Percentiles rank a stretch among this genome's conserved stretches.
Evolutionary conservation across 495 filamentous ascomycete genomes (phyloP).

Genomic region (Viridothelium virens): DNA sequence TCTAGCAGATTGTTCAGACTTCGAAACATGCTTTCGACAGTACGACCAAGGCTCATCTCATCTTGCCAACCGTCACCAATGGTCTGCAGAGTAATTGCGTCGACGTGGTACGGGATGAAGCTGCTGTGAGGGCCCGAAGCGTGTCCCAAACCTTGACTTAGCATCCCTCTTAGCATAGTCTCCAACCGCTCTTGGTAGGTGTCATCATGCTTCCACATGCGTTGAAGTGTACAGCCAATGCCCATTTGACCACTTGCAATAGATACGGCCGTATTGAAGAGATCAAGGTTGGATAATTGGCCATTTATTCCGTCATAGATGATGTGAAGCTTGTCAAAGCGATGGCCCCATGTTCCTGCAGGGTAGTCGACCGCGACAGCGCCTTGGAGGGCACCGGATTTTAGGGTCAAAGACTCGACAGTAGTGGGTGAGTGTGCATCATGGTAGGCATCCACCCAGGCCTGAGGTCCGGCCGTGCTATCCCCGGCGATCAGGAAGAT

Average conservation of each 20-base stretch:
- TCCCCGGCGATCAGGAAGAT: slow-evolving; percentile 85
- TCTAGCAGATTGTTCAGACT: slow-evolving; percentile 94
- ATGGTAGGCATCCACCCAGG: slow-evolving; percentile 97
- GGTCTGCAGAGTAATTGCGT: slow-evolving; percentile 86
- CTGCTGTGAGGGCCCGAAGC: slow-evolving; percentile 87
- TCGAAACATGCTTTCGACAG: slow-evolving; percentile 79
- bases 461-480: slow-evolving; percentile 83
- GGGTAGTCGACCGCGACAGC: slow-evolving; percentile 91
- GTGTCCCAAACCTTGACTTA: slow-evolving; percentile 81
- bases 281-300: slow-evolving; percentile 87
- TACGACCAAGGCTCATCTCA: slow-evolving; percentile 87
- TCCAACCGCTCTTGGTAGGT: slow-evolving; percentile 72
- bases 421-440: slow-evolving; percentile 61
- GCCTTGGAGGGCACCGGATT: slow-evolving; percentile 87
- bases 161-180: slow-evolving; percentile 89
- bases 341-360: slow-evolving; percentile 52
- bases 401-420: slow-evolving; percentile 74
- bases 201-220: slow-evolving; percentile 78
- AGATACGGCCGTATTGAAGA: slow-evolving; percentile 86
- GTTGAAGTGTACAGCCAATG: slow-evolving; percentile 70
- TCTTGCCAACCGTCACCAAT: slow-evolving; percentile 92
- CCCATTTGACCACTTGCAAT: slow-evolving; percentile 91
- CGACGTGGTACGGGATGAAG: slow-evolving; percentile 97
- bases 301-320: slow-evolving; percentile 96
- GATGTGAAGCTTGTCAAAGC: slow-evolving; percentile 80